Base-by-base conservation (phyloP, 768 basidiomycete species). In the Amanita brunnescens region DNA sequence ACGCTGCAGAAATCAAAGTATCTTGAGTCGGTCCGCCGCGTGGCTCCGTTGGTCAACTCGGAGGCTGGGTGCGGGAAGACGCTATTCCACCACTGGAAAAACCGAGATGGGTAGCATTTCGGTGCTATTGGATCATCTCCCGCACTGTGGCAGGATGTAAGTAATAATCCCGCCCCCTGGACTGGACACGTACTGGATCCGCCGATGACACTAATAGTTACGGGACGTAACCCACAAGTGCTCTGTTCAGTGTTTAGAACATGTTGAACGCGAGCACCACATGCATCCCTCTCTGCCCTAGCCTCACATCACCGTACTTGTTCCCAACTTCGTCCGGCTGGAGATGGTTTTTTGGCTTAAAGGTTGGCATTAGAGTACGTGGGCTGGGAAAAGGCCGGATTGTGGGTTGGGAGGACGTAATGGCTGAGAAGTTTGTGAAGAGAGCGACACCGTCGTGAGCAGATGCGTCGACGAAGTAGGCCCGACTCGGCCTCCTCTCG, bases 1-100 rank as follows among this genome's bases (percentile, higher is more conserved):
- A 79, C 77, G 59, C 82, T 88, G 74, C 95, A 99, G 70, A 84
- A 98, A 7, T 85, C 88, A 73, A 94, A 99, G 70, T 99, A 99
- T 9, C 83, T 86, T 0, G 93, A 92, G 67, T 87, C 86, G 20
- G 94, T 93, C 45, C 84, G 83, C 13, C 91, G 78, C 78, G 93
- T 87, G 3, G 95, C 95, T 32, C 95, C 21, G 20, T 10, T 45
- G 23, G 12, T 13, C 14, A 32, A 26, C 6, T n/a, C n/a, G 10
- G 24, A 29, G 7, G 26, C 13, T 7, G 16, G 16, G 23, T 42
- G 18, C 6, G 21, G 96, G 70, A 99, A 99, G 14, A 23, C 41
- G 21, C 5, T 21, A 16, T 16, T 14, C 37, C 37, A 14, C 37
- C 14, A 29, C 7, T 29, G 26, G 26, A 29, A 29, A 29, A 29